Base-by-base conservation (phyloP, 2,329 filamentous ascomycete species). In the Aspergillus spinulosporus region DNA sequence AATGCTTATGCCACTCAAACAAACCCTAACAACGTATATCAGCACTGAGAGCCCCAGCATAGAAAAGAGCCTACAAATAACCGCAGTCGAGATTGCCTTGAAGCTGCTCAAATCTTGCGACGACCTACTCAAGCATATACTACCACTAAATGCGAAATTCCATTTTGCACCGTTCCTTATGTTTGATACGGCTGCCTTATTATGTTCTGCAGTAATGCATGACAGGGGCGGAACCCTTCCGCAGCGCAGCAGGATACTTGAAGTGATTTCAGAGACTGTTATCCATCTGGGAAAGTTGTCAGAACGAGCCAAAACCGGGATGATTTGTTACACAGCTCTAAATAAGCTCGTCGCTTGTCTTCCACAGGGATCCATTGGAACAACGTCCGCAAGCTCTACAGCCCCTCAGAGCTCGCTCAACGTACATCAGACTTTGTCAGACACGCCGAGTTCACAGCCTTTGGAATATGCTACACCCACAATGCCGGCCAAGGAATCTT, bases 181-280 rank as follows among this genome's bases (percentile, higher is more conserved):
- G 32, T 83, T 83, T 46, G 79, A 83, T 58, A 80, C 78, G 0
- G 75, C 79, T 0, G 78, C 80, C 0, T 69, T 80, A 14, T 64
- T 82, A 3, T 82, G 78, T 67, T 82, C 80, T 0, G 76, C 80
- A 2, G 68, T 83, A 6, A 72, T 82, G 3, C 80, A 83, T 57
- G 81, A 83, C 56, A 64, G 68, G n/a, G 69, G 76, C 31, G 61
- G 65, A 14, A 69, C 65, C 9, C 67, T 82, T 2, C 73, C 75
- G 3, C 72, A 71, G 9, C 75, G 76, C 9, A 68, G 75, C 1
- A 72, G 77, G 12, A 69, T 79, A 12, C 62, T 78, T 21, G 62
- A 71, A 48, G 72, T 72, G 1, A 76, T 83, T 32, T 65, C 69
- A 2, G 62, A 64, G 2, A 71, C 75, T 0, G 63, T 76, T 31